Base-by-base conservation (phyloP, 148 eudicot genomes). In the Euryodendron excelsum region DNA sequence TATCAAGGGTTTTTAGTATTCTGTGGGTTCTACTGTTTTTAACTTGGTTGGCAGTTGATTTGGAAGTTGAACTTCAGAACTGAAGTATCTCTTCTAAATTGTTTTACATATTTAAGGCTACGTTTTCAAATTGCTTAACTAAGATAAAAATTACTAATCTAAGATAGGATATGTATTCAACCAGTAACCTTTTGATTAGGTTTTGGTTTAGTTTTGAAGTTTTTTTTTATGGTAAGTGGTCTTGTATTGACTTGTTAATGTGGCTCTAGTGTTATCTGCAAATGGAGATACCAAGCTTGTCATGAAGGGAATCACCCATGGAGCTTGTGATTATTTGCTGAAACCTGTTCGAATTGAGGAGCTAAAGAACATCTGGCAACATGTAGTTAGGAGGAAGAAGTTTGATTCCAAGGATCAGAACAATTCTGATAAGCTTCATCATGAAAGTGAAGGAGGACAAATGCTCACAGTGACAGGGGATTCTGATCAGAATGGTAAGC, bases 301-400 rank as follows among this genome's bases (percentile, higher is more conserved):
- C 17, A 88, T 90, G 93, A 88, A 90, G 73, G 93, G 93, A 25
- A 85, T 90, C 33, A 85, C 85, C 3, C 93, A 90, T 77, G 93
- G 93, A 58, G 93, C 93, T 73, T 87, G 89, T 60, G 93, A 90
- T 80, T 90, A 90, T 82, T 81, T 90, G 88, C 85, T 90, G 37
- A 90, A 90, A 69, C 93, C 93, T 31, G 80, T 90, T 12, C 79
- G 93, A 37, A 74, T 87, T 44, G 93, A 90, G 80, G 93, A 90
- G 81, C 86, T 90, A 44, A 87, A 89, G 85, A 89, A 87, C 63
- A 89, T 89, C 12, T 89, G 92, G 93, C 93, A 90, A 76, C 93
- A 90, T 65, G 93, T 90, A 10, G 45, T 88, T 64, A 82, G 93
- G 80, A 82, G 68, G 77, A 88, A 85, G 85, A 87, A 84, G 67